These are phyloP conservation scores for Circinella minor DNA, from an alignment of 371 early-diverging fungal genomes.

Conservation along the genomic window DNA sequence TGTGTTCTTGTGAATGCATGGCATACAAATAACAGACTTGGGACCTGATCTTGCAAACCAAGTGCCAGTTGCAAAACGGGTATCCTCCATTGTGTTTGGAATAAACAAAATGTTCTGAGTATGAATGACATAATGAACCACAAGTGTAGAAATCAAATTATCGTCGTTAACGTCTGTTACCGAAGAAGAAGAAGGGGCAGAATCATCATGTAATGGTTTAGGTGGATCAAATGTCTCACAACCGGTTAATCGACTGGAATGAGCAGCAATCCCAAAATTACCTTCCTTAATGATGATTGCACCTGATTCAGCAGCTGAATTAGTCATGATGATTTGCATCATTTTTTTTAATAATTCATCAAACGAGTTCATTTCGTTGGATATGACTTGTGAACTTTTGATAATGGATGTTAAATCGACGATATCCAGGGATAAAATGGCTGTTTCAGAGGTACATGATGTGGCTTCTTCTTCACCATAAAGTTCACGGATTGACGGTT, in stretches of 20 bases:
- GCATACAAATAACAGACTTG: constrained; percentile 59
- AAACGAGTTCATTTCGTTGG: constrained; percentile 55
- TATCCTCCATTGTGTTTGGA: constrained; percentile 42
- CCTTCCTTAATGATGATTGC: constrained; percentile 54
- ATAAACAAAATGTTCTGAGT: constrained; percentile 45
- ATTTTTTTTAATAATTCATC: constrained; percentile 48
- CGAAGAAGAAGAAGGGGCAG: too few relatives aligned
- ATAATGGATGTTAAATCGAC: constrained; percentile 53
- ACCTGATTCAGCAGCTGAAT: constrained; percentile 49
- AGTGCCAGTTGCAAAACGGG: constrained; percentile 39
- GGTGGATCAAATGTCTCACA: constrained; percentile 48
- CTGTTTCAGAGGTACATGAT: constrained; percentile 25
- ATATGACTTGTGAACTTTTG: constrained; percentile 54
- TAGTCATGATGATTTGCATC: constrained; percentile 52
- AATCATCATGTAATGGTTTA: constrained; percentile 39
- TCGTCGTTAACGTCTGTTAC: constrained; percentile 26
- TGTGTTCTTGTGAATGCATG: constrained; percentile 58
- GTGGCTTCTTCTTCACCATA: constrained; percentile 25
- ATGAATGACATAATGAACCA: constrained; percentile 50
- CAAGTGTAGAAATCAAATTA: constrained; percentile 35
- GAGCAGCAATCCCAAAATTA: constrained; percentile 44
- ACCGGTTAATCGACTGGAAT: constrained; percentile 28
- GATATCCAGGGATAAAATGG: constrained; percentile 48
- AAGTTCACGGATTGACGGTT: constrained; percentile 31
- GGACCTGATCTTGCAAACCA: constrained; percentile 37